phyloP scores from a whole-genome alignment of 148 eudicot genomes.

The Rhododendron ovatum region DNA sequence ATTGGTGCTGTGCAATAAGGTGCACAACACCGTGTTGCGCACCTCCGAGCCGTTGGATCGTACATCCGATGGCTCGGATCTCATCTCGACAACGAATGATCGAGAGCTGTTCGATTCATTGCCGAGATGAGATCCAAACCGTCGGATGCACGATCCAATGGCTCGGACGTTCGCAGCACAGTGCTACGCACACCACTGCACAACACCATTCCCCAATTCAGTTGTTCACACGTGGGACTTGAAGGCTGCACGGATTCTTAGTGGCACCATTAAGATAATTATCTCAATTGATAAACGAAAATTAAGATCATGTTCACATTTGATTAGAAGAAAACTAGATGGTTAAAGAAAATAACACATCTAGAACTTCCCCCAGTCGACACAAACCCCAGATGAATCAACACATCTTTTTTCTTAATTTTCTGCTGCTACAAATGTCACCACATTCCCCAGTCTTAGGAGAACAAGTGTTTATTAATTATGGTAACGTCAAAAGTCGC shows the following conservation, averaged over 20 bases:
- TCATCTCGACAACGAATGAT: too few relatives aligned
- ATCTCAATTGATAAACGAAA: not conserved
- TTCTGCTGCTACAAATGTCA: not conserved
- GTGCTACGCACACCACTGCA: too few relatives aligned
- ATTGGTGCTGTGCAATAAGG: too few relatives aligned
- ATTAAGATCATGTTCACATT: not conserved
- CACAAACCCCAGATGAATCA: not conserved
- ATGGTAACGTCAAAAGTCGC: not conserved
- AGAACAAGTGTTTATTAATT: not conserved
- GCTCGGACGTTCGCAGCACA: too few relatives aligned
- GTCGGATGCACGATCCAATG: too few relatives aligned
- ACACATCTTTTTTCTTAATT: not conserved
- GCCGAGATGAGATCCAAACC: too few relatives aligned
- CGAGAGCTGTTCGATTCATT: too few relatives aligned
- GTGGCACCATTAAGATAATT: not conserved
- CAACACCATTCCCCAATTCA: too few relatives aligned
- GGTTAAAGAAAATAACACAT: conserved; percentile 4
- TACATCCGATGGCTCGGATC: too few relatives aligned
- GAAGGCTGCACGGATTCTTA: not conserved
- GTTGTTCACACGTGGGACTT: not conserved
- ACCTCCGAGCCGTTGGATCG: too few relatives aligned
- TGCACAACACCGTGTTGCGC: too few relatives aligned
- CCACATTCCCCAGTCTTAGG: not conserved
- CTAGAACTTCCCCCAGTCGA: not conserved
- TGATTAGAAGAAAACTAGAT: not conserved